Base-by-base conservation (phyloP, 805 yeast species). In the Metschnikowia vanudenii region DNA sequence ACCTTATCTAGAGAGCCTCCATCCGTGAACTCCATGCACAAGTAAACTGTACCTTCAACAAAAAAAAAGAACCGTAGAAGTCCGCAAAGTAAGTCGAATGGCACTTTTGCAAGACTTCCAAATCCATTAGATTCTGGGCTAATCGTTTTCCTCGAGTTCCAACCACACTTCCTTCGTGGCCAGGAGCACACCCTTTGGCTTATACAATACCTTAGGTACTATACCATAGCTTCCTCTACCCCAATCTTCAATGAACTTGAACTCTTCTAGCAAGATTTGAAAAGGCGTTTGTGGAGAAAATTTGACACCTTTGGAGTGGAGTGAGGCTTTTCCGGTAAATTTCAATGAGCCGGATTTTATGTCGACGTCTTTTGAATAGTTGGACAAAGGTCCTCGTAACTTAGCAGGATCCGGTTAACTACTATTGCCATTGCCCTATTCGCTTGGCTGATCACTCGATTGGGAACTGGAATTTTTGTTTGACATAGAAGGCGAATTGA, bases 1-100 rank as follows among this genome's bases (percentile, higher is more conserved):
- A 91, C 75, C 60, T 86, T 88, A 67, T 92, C 97, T 49, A 92
- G 69, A 0, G 97, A 88, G 0, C 97, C 96, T 39, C 96, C 97
- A 64, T 89, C 95, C 99, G 94, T 92, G 64, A 83, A 88, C 68
- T 92, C 99, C 79, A 92, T 92, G 69, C 98, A 94, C 88, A 92
- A 89, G 68, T 91, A 94, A 22, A 92, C 99, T 0, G 97, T 96
- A 39, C 97, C 97, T 67, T 94, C 99, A 28, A 89, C 89, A n/a
- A n/a, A 62, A 92, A 94, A 61, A 92, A 92, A 1, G 99, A 99
- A 36, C 99, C 99, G 61, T 88, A 94, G 59, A 94, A 94, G 59
- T 92, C 97, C 34, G 94, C 97, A 62, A 94, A 90, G 63, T 81
- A 88, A 2, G 94, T 94, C 13, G 95, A 84, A 54, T 80, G 80